Evolutionary conservation across 2,329 filamentous ascomycete species (phyloP).

Genomic region (Colletotrichum truncatum): DNA sequence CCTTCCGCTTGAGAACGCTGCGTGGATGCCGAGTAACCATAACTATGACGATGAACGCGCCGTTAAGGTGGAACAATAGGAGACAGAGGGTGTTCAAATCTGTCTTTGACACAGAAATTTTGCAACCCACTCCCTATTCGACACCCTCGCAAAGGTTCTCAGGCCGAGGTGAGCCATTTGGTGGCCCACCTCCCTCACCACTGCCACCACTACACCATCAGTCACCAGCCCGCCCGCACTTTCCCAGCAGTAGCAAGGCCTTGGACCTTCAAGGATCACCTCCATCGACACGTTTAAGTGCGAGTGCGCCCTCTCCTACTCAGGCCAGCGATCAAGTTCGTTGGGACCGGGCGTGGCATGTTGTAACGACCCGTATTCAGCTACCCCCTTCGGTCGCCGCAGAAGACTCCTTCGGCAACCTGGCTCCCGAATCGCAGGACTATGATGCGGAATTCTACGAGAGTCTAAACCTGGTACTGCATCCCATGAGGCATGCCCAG

Average conservation of each 20-base stretch:
- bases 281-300: constrained; percentile 15
- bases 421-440: constrained; percentile 53
- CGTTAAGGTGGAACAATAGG: constrained; percentile 27
- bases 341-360: constrained; percentile 71
- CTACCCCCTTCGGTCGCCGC: constrained; percentile 64
- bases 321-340: constrained; percentile 60
- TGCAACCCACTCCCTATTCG: constrained; percentile 57
- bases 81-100: constrained; percentile 62
- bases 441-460: constrained; percentile 57
- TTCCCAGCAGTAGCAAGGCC: background rate
- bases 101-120: constrained; percentile 62
- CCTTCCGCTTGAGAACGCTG: constrained; percentile 19
- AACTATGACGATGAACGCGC: constrained; percentile 17
- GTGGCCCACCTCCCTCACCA: constrained; percentile 41
- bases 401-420: constrained; percentile 62
- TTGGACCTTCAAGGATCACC: constrained; percentile 32
- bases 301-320: constrained; percentile 13
- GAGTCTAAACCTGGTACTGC: constrained; percentile 62
- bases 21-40: constrained; percentile 1
- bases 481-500: constrained; percentile 56
- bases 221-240: constrained; percentile 22
- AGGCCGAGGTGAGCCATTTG: constrained; percentile 56
- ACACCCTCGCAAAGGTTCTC: constrained; percentile 48
- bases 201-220: constrained; percentile 33
- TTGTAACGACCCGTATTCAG: constrained; percentile 65